Evolutionary conservation across 2,329 filamentous ascomycete species (phyloP).

Genomic region (Scorias spongiosa): DNA sequence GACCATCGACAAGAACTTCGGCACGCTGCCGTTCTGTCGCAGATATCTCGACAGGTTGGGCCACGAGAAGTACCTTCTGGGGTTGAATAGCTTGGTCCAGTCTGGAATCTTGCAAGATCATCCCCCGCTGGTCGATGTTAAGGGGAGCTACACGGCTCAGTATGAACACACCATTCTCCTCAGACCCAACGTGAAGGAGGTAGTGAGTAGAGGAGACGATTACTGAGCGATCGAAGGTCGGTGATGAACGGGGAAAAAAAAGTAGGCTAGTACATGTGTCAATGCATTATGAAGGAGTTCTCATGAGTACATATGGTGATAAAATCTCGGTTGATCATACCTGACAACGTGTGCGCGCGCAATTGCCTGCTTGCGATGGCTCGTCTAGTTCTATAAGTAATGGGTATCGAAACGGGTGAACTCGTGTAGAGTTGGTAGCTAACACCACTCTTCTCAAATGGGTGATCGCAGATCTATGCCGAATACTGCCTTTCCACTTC

Average conservation of each 20-base stretch:
- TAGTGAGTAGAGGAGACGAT: constrained; percentile 26
- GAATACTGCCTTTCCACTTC: constrained; percentile 26
- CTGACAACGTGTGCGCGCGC: no score
- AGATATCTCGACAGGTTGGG: constrained; percentile 51
- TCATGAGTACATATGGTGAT: no score
- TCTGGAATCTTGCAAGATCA: constrained; percentile 44
- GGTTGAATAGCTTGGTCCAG: constrained; percentile 42
- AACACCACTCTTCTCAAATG: no score
- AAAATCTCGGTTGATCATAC: no score
- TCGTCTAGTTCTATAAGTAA: no score
- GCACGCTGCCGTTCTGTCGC: constrained; percentile 44
- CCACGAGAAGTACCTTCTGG: constrained; percentile 41
- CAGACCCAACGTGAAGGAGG: constrained; percentile 26
- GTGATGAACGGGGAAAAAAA: no score
- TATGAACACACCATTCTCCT: constrained; percentile 42
- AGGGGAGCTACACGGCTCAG: constrained; percentile 48
- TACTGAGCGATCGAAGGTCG: constrained; percentile 8
- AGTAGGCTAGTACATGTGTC: no score
- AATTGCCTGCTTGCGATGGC: no score
- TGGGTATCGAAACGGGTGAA: no score
- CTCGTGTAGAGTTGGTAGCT: no score
- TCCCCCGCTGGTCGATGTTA: constrained; percentile 40
- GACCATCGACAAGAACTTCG: constrained; percentile 47
- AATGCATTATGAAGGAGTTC: no score
- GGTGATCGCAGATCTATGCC: no score